Base-by-base conservation (phyloP, 2,329 filamentous ascomycete genomes). In the Bipolaris oryzae region DNA sequence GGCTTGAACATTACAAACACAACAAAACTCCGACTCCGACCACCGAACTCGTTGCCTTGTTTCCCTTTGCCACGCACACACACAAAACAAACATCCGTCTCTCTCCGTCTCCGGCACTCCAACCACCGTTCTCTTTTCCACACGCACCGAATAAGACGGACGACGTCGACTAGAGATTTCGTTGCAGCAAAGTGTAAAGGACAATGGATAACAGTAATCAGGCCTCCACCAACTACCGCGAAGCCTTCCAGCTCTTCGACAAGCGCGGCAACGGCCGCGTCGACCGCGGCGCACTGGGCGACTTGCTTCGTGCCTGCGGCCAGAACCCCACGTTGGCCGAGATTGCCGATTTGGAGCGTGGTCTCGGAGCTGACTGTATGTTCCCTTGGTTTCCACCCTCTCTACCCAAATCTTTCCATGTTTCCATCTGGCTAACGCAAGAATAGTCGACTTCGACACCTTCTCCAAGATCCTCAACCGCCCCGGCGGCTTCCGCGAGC, bases 231-330 rank as follows among this genome's bases (percentile, higher is more conserved):
- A 98, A 99, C 89, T 99, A 98, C 91, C 98, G 98, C 85, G 95
- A 99, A 89, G 95, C 95, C 70, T 99, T 99, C 81, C 93, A 93
- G 73, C 90, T 99, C 78, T 99, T 98, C 84, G 95, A 99, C 85
- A 98, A 97, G 88, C 94, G 95, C 79, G 95, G 95, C 76, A 96
- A 91, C 76, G 93, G 94, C 75, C 93, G 93, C 71, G 95, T 98
- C 69, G 81, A 90, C 38, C 84, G 93, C 77, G 90, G 94, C 67
- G 89, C 89, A 64, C 87, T 99, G 55, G 95, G 95, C 69, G 95
- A 99, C 77, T 86, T 99, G 59, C 87, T 99, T 67, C 90, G 95
- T 76, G 95, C 95, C 53, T 99, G 95, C 77, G 95, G 95, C 45
- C 95, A 99, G 83, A 99, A 99, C 81, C 95, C 95, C 42, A 99